Evolutionary conservation across 2,329 filamentous ascomycete species (phyloP).

Genomic region (Onygenales sp.): DNA sequence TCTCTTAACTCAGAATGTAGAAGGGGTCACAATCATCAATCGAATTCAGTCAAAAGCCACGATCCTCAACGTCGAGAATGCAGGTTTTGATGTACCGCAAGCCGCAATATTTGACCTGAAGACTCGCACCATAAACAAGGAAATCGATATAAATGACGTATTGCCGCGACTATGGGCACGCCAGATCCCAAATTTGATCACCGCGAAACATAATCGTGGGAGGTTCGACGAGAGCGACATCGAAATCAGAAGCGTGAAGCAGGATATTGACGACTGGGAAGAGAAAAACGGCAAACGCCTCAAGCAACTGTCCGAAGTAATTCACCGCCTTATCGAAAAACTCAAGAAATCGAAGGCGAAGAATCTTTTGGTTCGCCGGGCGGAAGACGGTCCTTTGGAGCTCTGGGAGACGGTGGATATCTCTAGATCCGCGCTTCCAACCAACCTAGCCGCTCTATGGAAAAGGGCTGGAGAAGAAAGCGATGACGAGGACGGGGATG

Average conservation of each 20-base stretch:
- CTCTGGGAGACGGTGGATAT: neutral
- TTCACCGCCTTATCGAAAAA: conserved; percentile 4
- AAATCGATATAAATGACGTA: conserved; percentile 30
- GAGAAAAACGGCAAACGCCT: conserved; percentile 21
- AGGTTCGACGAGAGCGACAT: conserved; percentile 33
- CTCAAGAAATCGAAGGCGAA: neutral
- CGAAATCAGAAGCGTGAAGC: conserved; percentile 26
- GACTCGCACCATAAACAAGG: conserved; percentile 33
- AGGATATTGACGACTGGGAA: conserved; percentile 35
- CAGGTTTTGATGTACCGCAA: conserved; percentile 26
- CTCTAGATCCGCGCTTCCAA: neutral
- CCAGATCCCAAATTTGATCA: conserved; percentile 43
- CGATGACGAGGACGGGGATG: neutral
- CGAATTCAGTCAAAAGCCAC: neutral
- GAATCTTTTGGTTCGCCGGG: conserved; percentile 1
- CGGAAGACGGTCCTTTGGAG: conserved; percentile 1
- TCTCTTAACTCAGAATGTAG: neutral
- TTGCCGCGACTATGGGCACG: conserved; percentile 40
- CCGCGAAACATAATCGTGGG: conserved; percentile 40
- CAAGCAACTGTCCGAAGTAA: neutral
- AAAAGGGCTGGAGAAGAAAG: neutral
- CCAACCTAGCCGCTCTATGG: conserved; percentile 4
- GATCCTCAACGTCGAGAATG: conserved; percentile 1
- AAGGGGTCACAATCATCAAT: neutral
- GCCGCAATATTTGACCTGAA: conserved; percentile 44